Percentiles rank a stretch among this genome's conserved stretches.
Evolutionary conservation across 2,329 filamentous ascomycete genomes (phyloP).

Genomic region (Beauveria varroae): DNA sequence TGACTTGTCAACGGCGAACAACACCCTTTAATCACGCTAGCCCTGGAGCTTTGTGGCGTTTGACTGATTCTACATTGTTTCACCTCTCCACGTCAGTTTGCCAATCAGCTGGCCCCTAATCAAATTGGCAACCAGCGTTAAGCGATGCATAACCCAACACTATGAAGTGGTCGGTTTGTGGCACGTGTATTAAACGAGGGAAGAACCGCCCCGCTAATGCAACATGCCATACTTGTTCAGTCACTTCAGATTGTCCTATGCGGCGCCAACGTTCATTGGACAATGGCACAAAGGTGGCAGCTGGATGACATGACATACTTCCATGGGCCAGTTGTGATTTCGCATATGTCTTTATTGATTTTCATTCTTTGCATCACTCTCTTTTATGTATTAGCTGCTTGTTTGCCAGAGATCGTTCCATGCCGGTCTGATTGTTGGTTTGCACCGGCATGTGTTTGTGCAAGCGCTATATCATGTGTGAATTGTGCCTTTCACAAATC

Average conservation of each 20-base stretch:
- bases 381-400: neutral
- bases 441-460: neutral
- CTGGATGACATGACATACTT: neutral
- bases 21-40: too few relatives aligned
- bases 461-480: neutral
- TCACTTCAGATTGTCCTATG: neutral
- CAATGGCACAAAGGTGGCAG: neutral
- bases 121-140: neutral
- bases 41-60: neutral
- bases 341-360: neutral
- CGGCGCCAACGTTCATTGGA: neutral
- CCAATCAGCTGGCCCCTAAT: neutral
- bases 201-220: neutral
- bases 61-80: neutral
- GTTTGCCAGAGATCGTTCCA: neutral
- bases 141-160: neutral
- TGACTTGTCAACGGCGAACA: too few relatives aligned
- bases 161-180: too few relatives aligned
- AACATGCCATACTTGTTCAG: neutral
- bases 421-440: neutral
- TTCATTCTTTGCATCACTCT: neutral
- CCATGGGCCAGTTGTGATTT: neutral
- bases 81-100: neutral
- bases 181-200: too few relatives aligned
- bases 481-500: neutral